Evolutionary conservation across 2,329 filamentous ascomycete genomes (phyloP), one percentile per base, ranked within the genome.

Genomic region (Cadophora gregata): DNA sequence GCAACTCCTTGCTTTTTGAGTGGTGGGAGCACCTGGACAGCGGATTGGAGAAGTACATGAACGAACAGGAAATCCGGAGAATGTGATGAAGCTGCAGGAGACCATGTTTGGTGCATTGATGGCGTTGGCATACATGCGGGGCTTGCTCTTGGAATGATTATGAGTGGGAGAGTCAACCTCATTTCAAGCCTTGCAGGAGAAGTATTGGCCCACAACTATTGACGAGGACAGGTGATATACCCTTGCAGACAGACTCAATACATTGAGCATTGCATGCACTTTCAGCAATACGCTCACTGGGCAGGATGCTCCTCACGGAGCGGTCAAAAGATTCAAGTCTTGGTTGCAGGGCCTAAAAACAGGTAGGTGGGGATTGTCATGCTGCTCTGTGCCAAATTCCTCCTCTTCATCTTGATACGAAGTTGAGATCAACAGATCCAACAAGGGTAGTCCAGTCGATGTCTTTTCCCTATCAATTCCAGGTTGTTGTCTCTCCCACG

Each of bases 1-100:
- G 96, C 85, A 86, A 98, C 79, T 93, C 93, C 59, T 94, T 98
- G 92, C 87, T 99, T 50, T 99, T 97, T 75, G 91, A 97, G 80
- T 99, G 96, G 96, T 99, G 96, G 96, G 84, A 89, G 77, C 89
- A 92, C 80, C 86, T 98, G 65, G 90, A 96, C 73, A 83, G 86
- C 27, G 92, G 91, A 10, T 83, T 98, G 73, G 91, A 96, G 68
- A 90, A 92, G 81, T 97, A 95, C 81, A 86, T 88, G 80, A 90
- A 93, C 77, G 94, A 98, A 84, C 88, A 89, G 77, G 85, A 91
- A 77, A 97, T 98, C 75, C 90, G 93, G 73, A 89, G 95, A 73
- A 97, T 97, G 95, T 78, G 69, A 77, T 63, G 33, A 33, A 25
- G 16, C 58, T 62, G 42, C 62, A 63, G 55, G 47, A 58, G 36